Conservation (phyloP, 805 yeast species). For the Metschnikowia colocasiae region DNA sequence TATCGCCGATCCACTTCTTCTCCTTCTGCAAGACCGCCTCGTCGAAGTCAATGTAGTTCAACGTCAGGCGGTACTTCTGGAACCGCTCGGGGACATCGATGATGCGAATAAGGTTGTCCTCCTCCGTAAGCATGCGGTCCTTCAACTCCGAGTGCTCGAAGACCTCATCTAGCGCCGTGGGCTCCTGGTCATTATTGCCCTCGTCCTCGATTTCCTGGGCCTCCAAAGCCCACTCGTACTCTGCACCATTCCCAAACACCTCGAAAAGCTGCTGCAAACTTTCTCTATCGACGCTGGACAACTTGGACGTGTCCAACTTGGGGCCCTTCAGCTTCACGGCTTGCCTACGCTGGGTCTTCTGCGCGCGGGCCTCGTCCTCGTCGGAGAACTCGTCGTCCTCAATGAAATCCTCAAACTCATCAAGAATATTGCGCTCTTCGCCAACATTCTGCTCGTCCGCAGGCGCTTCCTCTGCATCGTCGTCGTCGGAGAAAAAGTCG, state of each 20-base stretch:
- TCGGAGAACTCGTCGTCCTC: slow-evolving; percentile 96
- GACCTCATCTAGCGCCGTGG: slow-evolving; percentile 74
- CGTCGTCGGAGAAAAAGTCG: slow-evolving; percentile 70
- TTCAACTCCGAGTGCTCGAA: slow-evolving; percentile 92
- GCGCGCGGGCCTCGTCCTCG: slow-evolving; percentile 51
- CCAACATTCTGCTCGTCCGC: slow-evolving; percentile 8
- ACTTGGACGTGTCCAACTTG: slow-evolving; percentile 53
- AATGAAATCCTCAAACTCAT: slow-evolving; percentile 94
- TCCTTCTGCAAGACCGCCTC: slow-evolving; percentile 69
- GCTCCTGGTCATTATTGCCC: slow-evolving; percentile 50
- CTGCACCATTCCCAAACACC: slow-evolving; percentile 95
- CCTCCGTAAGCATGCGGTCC: slow-evolving; percentile 86
- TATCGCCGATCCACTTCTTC: slow-evolving; percentile 74
- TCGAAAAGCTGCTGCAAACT: slow-evolving; percentile 90
- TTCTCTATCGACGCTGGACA: slow-evolving; percentile 75
- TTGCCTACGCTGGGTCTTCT: slow-evolving; percentile 31
- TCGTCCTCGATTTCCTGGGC: slow-evolving; percentile 69
- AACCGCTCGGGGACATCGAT: slow-evolving; percentile 90
- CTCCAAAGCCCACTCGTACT: slow-evolving; percentile 96
- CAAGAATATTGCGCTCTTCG: slow-evolving; percentile 44
- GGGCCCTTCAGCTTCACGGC: slow-evolving; percentile 34
- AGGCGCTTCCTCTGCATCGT: slow-evolving; percentile 17
- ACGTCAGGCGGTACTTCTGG: slow-evolving; percentile 68
- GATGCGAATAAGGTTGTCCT: slow-evolving; percentile 78
- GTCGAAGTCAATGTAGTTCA: slow-evolving; percentile 64